A percentile compares a stretch with the other conserved stretches of the same genome.
Conservation (phyloP, 2,329 filamentous ascomycete species). For the Myriosclerotinia duriaeana region DNA sequence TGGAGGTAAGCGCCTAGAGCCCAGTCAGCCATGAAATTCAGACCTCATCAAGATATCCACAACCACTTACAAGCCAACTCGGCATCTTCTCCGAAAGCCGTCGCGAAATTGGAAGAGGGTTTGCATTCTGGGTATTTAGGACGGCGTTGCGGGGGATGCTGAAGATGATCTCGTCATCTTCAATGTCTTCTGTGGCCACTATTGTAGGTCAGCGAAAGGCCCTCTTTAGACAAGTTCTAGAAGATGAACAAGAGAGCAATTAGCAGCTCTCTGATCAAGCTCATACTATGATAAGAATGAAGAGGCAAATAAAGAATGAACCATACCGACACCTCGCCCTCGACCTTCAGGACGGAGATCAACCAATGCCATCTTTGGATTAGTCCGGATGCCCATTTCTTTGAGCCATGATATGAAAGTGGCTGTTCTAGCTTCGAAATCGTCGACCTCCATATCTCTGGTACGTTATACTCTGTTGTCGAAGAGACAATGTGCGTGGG, state of each 20-base stretch:
- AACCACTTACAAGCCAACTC: slow-evolving; percentile 46
- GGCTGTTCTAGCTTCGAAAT: slow-evolving; percentile 49
- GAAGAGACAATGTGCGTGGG: slow-evolving; percentile 3
- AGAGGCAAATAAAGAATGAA: slow-evolving; percentile 21
- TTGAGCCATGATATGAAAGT: slow-evolving; percentile 59
- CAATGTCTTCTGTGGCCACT: slow-evolving; percentile 60
- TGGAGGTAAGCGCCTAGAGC: slow-evolving; percentile 23
- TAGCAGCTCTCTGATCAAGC: slow-evolving; percentile 21
- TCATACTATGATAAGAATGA: slow-evolving; percentile 48
- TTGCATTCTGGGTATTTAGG: slow-evolving; percentile 57
- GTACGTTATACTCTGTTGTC: neutral
- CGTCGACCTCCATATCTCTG: slow-evolving; percentile 36
- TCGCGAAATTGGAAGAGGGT: slow-evolving; percentile 44
- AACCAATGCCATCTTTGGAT: slow-evolving; percentile 55
- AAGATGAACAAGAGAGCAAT: neutral
- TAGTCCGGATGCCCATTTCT: slow-evolving; percentile 53
- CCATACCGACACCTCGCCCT: slow-evolving; percentile 64
- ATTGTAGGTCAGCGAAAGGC: slow-evolving; percentile 27
- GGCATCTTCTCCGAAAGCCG: slow-evolving; percentile 41
- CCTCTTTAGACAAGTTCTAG: neutral
- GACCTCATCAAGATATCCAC: slow-evolving; percentile 25
- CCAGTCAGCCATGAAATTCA: slow-evolving; percentile 10
- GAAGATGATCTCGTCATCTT: slow-evolving; percentile 64
- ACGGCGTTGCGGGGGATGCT: slow-evolving; percentile 59
- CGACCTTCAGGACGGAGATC: slow-evolving; percentile 57